Evolutionary conservation across 2,329 filamentous ascomycete genomes (phyloP).

Genomic region (Tothia fuscella): DNA sequence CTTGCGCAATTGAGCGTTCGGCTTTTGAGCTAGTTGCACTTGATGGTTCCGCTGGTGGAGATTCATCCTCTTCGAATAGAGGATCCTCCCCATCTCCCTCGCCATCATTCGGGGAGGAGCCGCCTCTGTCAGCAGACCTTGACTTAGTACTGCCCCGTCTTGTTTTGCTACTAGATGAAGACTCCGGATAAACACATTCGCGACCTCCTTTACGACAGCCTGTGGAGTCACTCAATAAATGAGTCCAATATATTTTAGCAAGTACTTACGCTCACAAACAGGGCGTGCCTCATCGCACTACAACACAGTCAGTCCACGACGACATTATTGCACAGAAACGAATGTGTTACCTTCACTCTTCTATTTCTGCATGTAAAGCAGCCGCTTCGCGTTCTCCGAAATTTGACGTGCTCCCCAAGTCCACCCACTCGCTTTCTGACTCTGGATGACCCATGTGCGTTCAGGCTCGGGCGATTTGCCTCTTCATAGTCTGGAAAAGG

Average conservation of each 20-base stretch:
- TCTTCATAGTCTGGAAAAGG: slow-evolving; percentile 23
- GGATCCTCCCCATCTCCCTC: slow-evolving; percentile 30
- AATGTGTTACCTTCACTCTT: slow-evolving; percentile 55
- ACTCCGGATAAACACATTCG: slow-evolving; percentile 81
- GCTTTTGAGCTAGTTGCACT: slow-evolving; percentile 10
- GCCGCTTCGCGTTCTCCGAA: slow-evolving; percentile 82
- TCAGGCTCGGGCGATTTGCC: slow-evolving; percentile 16
- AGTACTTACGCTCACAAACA: slow-evolving; percentile 58
- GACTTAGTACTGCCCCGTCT: slow-evolving; percentile 35
- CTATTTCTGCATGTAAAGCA: slow-evolving; percentile 86
- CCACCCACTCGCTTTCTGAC: slow-evolving; percentile 21
- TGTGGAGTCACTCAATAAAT: slow-evolving; percentile 22
- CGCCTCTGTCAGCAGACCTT: too few relatives aligned
- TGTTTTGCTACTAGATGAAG: slow-evolving; percentile 39
- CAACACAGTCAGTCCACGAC: slow-evolving; percentile 4
- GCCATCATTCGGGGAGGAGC: slow-evolving; percentile 31
- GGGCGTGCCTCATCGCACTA: slow-evolving; percentile 87
- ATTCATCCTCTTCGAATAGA: slow-evolving; percentile 31
- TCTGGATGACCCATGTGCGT: slow-evolving; percentile 15
- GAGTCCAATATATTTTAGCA: slow-evolving; percentile 12
- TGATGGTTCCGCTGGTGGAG: slow-evolving; percentile 13
- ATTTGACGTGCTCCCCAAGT: slow-evolving; percentile 63
- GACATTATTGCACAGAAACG: too few relatives aligned
- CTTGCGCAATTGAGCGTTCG: slow-evolving; percentile 1
- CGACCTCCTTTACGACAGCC: slow-evolving; percentile 86